phyloP scores from a whole-genome alignment of 2,329 filamentous ascomycete genomes.

The Fusarium concolor region DNA sequence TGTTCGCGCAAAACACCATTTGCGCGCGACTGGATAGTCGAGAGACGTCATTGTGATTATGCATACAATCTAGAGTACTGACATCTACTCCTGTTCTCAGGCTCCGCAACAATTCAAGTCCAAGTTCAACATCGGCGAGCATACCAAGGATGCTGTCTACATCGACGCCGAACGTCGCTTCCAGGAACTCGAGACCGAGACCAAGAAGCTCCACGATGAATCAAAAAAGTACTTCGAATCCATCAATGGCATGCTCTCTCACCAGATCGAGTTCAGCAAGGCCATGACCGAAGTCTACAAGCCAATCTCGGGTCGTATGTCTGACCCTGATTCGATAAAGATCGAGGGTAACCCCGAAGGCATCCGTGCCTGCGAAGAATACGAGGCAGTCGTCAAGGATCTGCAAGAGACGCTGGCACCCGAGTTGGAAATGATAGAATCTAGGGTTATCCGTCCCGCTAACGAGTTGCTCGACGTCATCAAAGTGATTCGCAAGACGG shows the following conservation, averaged over 20 bases:
- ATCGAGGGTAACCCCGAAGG: constrained; percentile 91
- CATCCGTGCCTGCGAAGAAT: constrained; percentile 95
- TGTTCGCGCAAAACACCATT: constrained; percentile 30
- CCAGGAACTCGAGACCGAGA: constrained; percentile 92
- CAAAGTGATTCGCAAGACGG: constrained; percentile 92
- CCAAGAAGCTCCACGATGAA: constrained; percentile 96
- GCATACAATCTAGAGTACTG: constrained; percentile 3
- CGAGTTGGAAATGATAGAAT: constrained; percentile 98
- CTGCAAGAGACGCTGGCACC: constrained; percentile 88
- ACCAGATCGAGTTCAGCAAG: constrained; percentile 98
- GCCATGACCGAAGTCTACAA: constrained; percentile 98
- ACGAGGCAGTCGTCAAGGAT: constrained; percentile 90
- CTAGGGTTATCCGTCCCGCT: constrained; percentile 88
- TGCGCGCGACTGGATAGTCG: not conserved
- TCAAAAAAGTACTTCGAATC: constrained; percentile 97
- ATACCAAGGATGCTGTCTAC: constrained; percentile 95
- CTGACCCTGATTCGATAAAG: constrained; percentile 86
- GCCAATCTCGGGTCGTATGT: constrained; percentile 94
- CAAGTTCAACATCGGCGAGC: constrained; percentile 94
- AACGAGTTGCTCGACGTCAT: constrained; percentile 95
- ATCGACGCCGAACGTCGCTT: constrained; percentile 95
- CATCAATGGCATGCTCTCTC: constrained; percentile 96
- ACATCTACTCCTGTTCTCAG: constrained; percentile 52
- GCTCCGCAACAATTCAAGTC: constrained; percentile 92
- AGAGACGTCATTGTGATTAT: not conserved